Evolutionary conservation across 2,329 filamentous ascomycete genomes (phyloP).

Genomic region (Arthrobotrys pseudoclavata): DNA sequence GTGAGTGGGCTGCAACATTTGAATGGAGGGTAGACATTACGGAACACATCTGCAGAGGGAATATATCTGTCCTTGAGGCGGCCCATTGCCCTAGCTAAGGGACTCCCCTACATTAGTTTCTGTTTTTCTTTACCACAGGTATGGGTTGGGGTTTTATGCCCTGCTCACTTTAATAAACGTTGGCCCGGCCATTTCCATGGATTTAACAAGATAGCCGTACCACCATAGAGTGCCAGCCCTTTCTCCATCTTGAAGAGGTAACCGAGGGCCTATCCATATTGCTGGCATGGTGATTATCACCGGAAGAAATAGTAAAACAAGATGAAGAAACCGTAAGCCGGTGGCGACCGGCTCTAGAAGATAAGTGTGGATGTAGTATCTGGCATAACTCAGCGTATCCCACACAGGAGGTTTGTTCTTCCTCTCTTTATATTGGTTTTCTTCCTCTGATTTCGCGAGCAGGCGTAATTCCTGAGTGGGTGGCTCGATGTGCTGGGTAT

Average conservation of each 20-base stretch:
- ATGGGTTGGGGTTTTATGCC: not conserved
- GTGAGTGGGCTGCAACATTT: conserved; percentile 89
- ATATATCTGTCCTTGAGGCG: conserved; percentile 94
- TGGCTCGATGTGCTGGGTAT: not conserved
- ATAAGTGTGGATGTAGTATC: conserved; percentile 64
- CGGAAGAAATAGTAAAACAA: conserved; percentile 89
- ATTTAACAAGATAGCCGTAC: conserved; percentile 87
- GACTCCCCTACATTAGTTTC: not conserved
- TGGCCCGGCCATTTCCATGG: conserved; percentile 93
- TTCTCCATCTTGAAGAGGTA: conserved; percentile 78
- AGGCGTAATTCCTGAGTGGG: conserved; percentile 43
- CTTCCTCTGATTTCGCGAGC: conserved; percentile 36
- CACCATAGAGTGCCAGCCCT: conserved; percentile 89
- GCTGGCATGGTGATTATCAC: conserved; percentile 83
- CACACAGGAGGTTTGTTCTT: not conserved
- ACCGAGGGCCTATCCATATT: conserved; percentile 81
- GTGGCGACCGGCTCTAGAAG: conserved; percentile 83
- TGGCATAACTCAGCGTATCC: conserved; percentile 61
- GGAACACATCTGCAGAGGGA: conserved; percentile 89
- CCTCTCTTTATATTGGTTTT: not conserved
- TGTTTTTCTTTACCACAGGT: not conserved
- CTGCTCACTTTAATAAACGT: conserved; percentile 90
- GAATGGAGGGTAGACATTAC: conserved; percentile 97
- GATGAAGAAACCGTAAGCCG: conserved; percentile 85
- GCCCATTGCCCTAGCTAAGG: conserved; percentile 93